Evolutionary conservation across 1,284 basidiomycete species (phyloP), one percentile per base, ranked within the genome.

Genomic region (Cerioporus squamosus): DNA sequence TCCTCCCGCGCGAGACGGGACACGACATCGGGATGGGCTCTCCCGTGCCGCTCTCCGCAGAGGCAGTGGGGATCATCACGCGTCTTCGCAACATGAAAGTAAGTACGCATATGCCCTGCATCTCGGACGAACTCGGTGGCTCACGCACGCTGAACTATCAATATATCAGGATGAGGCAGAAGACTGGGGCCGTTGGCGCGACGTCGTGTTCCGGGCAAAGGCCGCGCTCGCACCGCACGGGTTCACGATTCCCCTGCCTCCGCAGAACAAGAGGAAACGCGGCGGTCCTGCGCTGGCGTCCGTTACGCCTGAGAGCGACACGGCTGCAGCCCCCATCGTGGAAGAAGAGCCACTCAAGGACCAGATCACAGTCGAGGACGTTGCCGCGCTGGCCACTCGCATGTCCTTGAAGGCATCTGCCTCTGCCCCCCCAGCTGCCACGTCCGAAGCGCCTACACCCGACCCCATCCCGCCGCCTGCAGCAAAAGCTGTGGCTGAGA

Each of bases 11-110:
- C 53, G 92, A 94, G 75, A 93, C 90, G 0, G 91, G 92, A 1
- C 83, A 89, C 58, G 89, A 95, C 71, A 93, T 96, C 61, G 94
- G 94, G n/a, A 86, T 94, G 81, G 88, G 90, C 0, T 94, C 93
- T 6, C 93, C 94, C 17, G 92, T 97, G 0, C 86, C 87, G 5
- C 78, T 97, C n/a, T 93, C 91, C 8, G 78, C 82, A 4, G 90
- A 95, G 70, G 93, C 93, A 10, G 89, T 94, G n/a, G 82, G 81
- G 5, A 81, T 97, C 20, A 97, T 98, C 62, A 90, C 87, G 3
- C 81, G 84, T n/a, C 73, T 98, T 62, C 82, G 95, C 56, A 91
- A 92, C 70, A 88, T 91, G 85, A 94, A 95, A 81, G 89, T 89
- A 95, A 81, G 89, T 89, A 49, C 10, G 73, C 57, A 40, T 40